Percentiles rank a stretch among this genome's conserved stretches.
phyloP scores from a whole-genome alignment of 768 basidiomycete genomes.

The Vishniacozyma victoriae region DNA sequence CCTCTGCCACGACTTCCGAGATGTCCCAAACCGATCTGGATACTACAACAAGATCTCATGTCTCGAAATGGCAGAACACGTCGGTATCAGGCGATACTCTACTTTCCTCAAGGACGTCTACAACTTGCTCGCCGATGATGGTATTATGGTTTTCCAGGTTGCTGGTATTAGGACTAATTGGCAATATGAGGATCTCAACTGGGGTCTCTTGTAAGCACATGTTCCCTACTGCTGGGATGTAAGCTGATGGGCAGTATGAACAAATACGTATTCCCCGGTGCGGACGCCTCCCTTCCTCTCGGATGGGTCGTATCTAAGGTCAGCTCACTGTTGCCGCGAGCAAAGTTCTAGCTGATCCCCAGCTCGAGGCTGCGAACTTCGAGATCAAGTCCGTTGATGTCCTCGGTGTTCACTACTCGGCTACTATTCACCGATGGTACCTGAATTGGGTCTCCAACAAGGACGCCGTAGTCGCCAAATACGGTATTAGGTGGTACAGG shows the following conservation, averaged over 20 bases:
- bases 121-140: slow-evolving; percentile 87
- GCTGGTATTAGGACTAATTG: slow-evolving; percentile 90
- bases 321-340: slow-evolving; percentile 1
- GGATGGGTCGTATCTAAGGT: slow-evolving; percentile 88
- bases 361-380: slow-evolving; percentile 77
- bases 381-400: slow-evolving; percentile 96
- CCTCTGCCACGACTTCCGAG: slow-evolving; percentile 86
- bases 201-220: slow-evolving; percentile 53
- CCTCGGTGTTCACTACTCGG: slow-evolving; percentile 93
- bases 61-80: slow-evolving; percentile 99
- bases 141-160: slow-evolving; percentile 93
- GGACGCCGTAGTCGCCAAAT: slow-evolving; percentile 78
- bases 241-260: slow-evolving; percentile 44
- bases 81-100: slow-evolving; percentile 86
- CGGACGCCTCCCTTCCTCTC: slow-evolving; percentile 90
- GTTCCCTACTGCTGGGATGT: not conserved
- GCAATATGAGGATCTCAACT: slow-evolving; percentile 97
- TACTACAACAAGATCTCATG: slow-evolving; percentile 90
- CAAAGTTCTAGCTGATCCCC: slow-evolving; percentile 14
- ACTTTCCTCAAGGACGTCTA: slow-evolving; percentile 87
- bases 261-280: slow-evolving; percentile 91
- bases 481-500: slow-evolving; percentile 89
- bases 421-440: slow-evolving; percentile 78
- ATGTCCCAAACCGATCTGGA: slow-evolving; percentile 67
- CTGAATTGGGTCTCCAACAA: slow-evolving; percentile 94